These are phyloP conservation scores for Saksenaea vasiformis DNA, from an alignment of 371 early-diverging fungal genomes.

Conservation along the genomic window DNA sequence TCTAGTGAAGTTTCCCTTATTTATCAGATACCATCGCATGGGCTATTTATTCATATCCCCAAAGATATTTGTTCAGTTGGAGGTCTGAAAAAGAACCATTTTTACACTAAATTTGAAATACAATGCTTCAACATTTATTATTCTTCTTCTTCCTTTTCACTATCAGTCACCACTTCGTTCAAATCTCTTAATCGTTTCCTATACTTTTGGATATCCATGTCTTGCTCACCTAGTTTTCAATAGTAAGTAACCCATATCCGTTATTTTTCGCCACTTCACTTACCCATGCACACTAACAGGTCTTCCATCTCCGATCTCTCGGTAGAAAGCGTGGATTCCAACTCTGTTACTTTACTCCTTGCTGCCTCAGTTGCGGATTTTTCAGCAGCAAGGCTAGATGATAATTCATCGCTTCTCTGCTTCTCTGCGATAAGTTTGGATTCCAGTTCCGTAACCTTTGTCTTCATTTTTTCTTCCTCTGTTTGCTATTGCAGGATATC, in stretches of 20 bases:
- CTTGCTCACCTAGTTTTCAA: constrained; percentile 63
- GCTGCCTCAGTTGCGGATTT: constrained; percentile 35
- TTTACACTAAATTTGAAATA: too few relatives aligned
- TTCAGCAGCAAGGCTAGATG: constrained; percentile 12
- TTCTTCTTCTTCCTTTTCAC: constrained; percentile 58
- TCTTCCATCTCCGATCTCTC: constrained; percentile 89
- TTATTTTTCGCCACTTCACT: background rate
- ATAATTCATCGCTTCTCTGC: constrained; percentile 30
- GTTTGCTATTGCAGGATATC: background rate
- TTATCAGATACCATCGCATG: background rate
- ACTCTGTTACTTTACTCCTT: constrained; percentile 28
- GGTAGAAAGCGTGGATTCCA: constrained; percentile 23
- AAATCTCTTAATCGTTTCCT: constrained; percentile 61
- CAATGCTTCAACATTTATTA: background rate
- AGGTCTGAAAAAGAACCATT: too few relatives aligned
- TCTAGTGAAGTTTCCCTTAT: background rate
- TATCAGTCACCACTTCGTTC: constrained; percentile 63
- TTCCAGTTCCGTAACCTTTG: background rate
- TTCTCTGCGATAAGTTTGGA: constrained; percentile 13
- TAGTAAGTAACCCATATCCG: background rate
- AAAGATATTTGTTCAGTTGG: too few relatives aligned
- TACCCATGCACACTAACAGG: constrained; percentile 81
- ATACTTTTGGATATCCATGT: constrained; percentile 62
- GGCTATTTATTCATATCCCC: background rate
- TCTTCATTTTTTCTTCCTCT: constrained; percentile 7